Evolutionary conservation across 169 alveolate genomes (phyloP).

Genomic region (Eimeria acervulina): DNA sequence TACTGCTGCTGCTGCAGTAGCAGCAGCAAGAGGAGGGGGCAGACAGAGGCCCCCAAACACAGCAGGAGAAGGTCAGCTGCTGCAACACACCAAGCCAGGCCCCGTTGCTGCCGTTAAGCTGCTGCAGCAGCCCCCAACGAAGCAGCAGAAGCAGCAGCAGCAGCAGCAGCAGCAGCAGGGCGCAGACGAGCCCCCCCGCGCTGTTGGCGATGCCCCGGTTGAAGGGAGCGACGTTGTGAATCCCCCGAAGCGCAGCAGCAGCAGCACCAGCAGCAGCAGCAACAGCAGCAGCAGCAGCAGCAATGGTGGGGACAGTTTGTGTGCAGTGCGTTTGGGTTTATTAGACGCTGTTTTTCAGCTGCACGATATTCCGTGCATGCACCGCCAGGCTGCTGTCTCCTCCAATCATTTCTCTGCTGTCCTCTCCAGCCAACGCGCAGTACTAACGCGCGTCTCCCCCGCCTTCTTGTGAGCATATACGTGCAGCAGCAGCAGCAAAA

Average conservation of each 20-base stretch:
- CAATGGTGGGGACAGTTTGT: neutral
- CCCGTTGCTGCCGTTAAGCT: slow-evolving; percentile 56
- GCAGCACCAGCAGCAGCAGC: slow-evolving; percentile 71
- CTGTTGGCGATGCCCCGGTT: neutral
- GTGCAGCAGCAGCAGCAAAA: neutral
- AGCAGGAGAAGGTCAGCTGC: neutral
- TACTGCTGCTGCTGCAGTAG: slow-evolving; percentile 43
- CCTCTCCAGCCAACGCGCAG: slow-evolving; percentile 24
- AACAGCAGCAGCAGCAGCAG: slow-evolving; percentile 36
- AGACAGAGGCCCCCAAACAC: neutral
- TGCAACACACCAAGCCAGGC: neutral
- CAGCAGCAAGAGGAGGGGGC: slow-evolving; percentile 35
- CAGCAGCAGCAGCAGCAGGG: neutral
- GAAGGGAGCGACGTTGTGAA: neutral
- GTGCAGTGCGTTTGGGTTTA: slow-evolving; percentile 1
- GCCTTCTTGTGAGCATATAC: slow-evolving; percentile 29
- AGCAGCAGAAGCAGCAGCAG: slow-evolving; percentile 58
- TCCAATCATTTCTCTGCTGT: slow-evolving; percentile 63
- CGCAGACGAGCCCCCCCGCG: neutral
- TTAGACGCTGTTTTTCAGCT: slow-evolving; percentile 53
- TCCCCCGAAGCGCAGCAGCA: slow-evolving; percentile 30
- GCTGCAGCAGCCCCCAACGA: slow-evolving; percentile 50
- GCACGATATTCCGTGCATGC: slow-evolving; percentile 24
- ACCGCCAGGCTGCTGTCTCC: slow-evolving; percentile 45
- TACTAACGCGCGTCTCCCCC: slow-evolving; percentile 1